Evolutionary conservation across 106 monocot genomes (phyloP), one percentile per base, ranked within the genome.

Genomic region (Dioscorea alata): DNA sequence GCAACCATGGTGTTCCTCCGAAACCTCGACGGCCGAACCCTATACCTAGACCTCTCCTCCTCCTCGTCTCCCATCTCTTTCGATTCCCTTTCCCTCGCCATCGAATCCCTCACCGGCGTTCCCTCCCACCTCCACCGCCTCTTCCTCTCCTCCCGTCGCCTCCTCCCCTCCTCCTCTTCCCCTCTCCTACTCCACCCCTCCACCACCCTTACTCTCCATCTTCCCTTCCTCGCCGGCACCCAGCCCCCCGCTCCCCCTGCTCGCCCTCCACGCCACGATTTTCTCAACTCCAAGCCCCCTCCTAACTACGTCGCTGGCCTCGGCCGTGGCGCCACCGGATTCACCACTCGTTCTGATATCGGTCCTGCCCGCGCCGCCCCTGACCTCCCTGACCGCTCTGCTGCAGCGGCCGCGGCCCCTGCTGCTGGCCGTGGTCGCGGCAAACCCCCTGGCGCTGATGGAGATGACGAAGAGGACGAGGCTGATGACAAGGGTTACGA

Each of bases 311-410:
- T 96, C 61, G 96, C 96, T 2, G 96, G 96, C 6, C 91, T 96
- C 66, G 96, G 95, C 24, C 96, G 96, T 73, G 96, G 96, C 1
- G 92, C 96, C 57, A 92, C 96, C 1, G 96, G 96, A 0, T 96
- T 96, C 82, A 92, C 96, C 60, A 96, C 96, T 33, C 81, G 96
- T 18, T 96, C 96, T n/a, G 93, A 93, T 71, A 93, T 93, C 57
- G 96, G 96, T 9, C 96, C 96, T 6, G 92, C 96, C 58, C 86
- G 96, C 18, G 86, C 96, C 19, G 92, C 96, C 21, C 93, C 93
- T 35, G 93, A 93, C 56, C 89, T 93, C 59, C 93, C 93, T 24
- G 93, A 93, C 70, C 79, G 93, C 61, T 83, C 83, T 16, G 71
- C 86, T 13, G 68, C 87, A 2, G 52, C 69, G 13, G 31, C 79